Evolutionary conservation across 495 filamentous ascomycete genomes (phyloP), one percentile per base, ranked within the genome.

Genomic region (Penicillium ucsense): DNA sequence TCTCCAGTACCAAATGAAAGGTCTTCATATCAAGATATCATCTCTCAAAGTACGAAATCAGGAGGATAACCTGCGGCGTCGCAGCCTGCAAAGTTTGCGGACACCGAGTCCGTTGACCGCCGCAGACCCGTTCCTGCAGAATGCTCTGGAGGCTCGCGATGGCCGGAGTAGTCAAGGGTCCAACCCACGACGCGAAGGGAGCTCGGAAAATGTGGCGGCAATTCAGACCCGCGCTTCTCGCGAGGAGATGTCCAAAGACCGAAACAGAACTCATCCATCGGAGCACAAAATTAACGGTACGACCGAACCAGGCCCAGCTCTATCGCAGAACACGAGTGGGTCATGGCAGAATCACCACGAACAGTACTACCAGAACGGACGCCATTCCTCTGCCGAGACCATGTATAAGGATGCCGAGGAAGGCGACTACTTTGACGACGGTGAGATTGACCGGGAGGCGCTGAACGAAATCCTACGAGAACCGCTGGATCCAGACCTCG

Each of bases 1-100:
- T 58, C 72, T 97, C 10, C 85, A 86, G 44, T 85, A 90, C 52
- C 89, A 98, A 68, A 92, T 97, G 85, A 83, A 90, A 53, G 89
- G 89, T 52, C 71, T 98, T 28, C 89, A 91, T 56, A 92, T 91
- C 43, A 87, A 89, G 54, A 87, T 98, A 20, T 94, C 90, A 4
- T 84, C 74, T 8, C 66, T 98, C 32, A 82, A 90, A 49, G 80
- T 89, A 53, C 85, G 89, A 60, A 84, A 85, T 4, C 79, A 86
- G 41, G 86, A 86, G 50, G 92, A 96, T 55, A 86, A 77, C 50
- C 64, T 95, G 51, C 84, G 86, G 51, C 77, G 92, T 38, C 80
- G 85, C 41, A 95, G 91, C 60, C 59, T 94, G 44, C 88, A 91
- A 53, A 91, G 80, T 63, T 66, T 95, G 49, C 80, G 89, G 8